Conservation (phyloP, 179 eudicot species). For the Amaranthus tricolor region DNA sequence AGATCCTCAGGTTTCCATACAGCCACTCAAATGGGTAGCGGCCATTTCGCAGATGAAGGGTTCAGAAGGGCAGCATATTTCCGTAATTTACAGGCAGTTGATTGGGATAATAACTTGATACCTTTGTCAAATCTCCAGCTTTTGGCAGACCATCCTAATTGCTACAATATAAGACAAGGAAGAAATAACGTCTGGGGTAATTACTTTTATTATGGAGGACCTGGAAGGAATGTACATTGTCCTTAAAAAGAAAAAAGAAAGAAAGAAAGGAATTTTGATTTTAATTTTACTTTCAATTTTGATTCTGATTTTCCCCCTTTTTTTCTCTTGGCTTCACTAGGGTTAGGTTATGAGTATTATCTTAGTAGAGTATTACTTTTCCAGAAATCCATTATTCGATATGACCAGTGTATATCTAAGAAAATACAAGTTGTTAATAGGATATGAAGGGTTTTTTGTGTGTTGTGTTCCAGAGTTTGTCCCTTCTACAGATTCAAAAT, state of each 20-base stretch:
- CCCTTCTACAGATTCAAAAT: constrained; percentile 3
- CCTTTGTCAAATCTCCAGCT: constrained; percentile 63
- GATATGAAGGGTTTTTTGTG: constrained; percentile 2
- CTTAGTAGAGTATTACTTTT: constrained; percentile 14
- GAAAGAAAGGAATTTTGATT: not conserved
- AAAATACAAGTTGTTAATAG: constrained; percentile 21
- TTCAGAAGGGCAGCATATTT: constrained; percentile 88
- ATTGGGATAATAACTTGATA: constrained; percentile 86
- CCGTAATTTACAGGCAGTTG: constrained; percentile 79
- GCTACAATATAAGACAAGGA: constrained; percentile 79
- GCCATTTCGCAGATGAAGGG: constrained; percentile 82
- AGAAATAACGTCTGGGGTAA: constrained; percentile 81
- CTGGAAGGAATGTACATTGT: constrained; percentile 77
- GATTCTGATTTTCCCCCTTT: not conserved
- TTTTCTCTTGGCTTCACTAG: constrained; percentile 19
- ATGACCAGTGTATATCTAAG: constrained; percentile 25
- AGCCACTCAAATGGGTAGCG: constrained; percentile 95
- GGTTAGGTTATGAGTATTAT: constrained; percentile 18
- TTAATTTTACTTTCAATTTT: not conserved
- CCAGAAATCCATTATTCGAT: constrained; percentile 6
- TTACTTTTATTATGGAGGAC: constrained; percentile 94
- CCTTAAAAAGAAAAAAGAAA: constrained; percentile 31
- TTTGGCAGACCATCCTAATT: constrained; percentile 88
- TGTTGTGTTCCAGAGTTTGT: not conserved
- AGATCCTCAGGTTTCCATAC: constrained; percentile 77